These are phyloP conservation scores for Lobosporangium transversale DNA, from an alignment of 192 early-diverging fungal genomes.

Conservation along the genomic window DNA sequence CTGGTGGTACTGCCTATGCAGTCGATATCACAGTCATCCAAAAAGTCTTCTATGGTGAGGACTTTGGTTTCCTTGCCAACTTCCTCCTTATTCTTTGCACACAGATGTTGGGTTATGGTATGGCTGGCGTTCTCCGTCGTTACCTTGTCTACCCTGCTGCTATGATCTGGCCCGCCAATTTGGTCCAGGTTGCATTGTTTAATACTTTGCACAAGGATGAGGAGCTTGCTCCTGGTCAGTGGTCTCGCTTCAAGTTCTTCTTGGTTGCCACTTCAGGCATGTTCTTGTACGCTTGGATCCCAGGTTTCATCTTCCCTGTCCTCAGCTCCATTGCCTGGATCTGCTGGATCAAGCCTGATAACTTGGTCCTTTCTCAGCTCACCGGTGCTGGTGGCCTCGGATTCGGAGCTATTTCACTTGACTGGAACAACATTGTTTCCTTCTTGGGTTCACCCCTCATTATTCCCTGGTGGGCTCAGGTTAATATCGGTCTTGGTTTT, in stretches of 20 bases:
- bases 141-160: conserved; percentile 85
- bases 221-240: conserved; percentile 60
- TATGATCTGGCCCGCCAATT: conserved; percentile 88
- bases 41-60: conserved; percentile 64
- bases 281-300: conserved; percentile 52
- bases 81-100: conserved; percentile 65
- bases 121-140: conserved; percentile 77
- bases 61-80: conserved; percentile 63
- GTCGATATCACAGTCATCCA: conserved; percentile 67
- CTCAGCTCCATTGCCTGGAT: conserved; percentile 40
- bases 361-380: conserved; percentile 15
- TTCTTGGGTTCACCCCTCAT: conserved; percentile 51
- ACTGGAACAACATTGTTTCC: conserved; percentile 67
- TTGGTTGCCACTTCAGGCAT: conserved; percentile 50
- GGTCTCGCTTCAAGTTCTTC: conserved; percentile 50
- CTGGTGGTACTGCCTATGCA: conserved; percentile 63
- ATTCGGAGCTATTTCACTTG: conserved; percentile 72
- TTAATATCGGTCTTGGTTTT: conserved; percentile 70
- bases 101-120: conserved; percentile 71
- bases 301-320: conserved; percentile 53
- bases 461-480: conserved; percentile 64
- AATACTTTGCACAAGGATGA: conserved; percentile 59
- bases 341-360: conserved; percentile 38
- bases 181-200: conserved; percentile 65
- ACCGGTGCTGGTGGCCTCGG: conserved; percentile 73